These are phyloP conservation scores for Fulvia fulva DNA, from an alignment of 2,329 filamentous ascomycete genomes.

Conservation along the genomic window DNA sequence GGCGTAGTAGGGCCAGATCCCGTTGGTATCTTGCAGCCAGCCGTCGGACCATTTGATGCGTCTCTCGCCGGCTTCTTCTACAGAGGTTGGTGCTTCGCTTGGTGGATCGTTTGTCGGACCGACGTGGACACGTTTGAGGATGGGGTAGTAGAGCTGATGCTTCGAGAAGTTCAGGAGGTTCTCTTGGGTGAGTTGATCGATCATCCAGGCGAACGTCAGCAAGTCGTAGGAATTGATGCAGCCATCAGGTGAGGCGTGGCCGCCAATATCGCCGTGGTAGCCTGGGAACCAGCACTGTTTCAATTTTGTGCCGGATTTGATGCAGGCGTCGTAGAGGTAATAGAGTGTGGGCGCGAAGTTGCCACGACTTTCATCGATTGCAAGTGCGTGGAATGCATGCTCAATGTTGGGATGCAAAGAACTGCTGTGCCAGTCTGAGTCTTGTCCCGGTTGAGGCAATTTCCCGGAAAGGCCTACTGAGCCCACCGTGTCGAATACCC, in stretches of 20 bases:
- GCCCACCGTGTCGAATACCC: slow-evolving; percentile 46
- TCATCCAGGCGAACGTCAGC: slow-evolving; percentile 39
- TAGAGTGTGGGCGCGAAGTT: slow-evolving; percentile 50
- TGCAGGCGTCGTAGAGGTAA: slow-evolving; percentile 28
- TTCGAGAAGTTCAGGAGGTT: slow-evolving; percentile 14
- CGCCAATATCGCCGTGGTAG: slow-evolving; percentile 49
- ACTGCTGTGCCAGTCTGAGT: slow-evolving; percentile 16
- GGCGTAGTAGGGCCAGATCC: slow-evolving; percentile 6
- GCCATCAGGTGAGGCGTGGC: slow-evolving; percentile 33
- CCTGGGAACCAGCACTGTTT: slow-evolving; percentile 53
- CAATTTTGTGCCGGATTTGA: slow-evolving; percentile 29
- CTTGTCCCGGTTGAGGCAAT: slow-evolving; percentile 13
- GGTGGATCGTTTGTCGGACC: slow-evolving; percentile 1
- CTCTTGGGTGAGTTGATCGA: slow-evolving; percentile 25
- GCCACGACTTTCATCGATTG: slow-evolving; percentile 48
- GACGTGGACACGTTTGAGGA: slow-evolving; percentile 14
- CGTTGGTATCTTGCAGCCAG: slow-evolving; percentile 9
- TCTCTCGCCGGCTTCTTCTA: slow-evolving; percentile 16
- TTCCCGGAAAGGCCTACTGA: slow-evolving; percentile 21
- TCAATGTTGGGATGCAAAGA: slow-evolving; percentile 35
- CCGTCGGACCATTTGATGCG: slow-evolving; percentile 19
- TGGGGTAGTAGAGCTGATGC: slow-evolving; percentile 13
- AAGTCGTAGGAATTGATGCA: slow-evolving; percentile 27
- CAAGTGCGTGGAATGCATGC: slow-evolving; percentile 52
- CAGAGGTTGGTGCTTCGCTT: slow-evolving; percentile 5